Percentiles rank a stretch among this genome's conserved stretches.
Evolutionary conservation across 2,329 filamentous ascomycete species (phyloP).

Genomic region (Alternaria conjuncta): DNA sequence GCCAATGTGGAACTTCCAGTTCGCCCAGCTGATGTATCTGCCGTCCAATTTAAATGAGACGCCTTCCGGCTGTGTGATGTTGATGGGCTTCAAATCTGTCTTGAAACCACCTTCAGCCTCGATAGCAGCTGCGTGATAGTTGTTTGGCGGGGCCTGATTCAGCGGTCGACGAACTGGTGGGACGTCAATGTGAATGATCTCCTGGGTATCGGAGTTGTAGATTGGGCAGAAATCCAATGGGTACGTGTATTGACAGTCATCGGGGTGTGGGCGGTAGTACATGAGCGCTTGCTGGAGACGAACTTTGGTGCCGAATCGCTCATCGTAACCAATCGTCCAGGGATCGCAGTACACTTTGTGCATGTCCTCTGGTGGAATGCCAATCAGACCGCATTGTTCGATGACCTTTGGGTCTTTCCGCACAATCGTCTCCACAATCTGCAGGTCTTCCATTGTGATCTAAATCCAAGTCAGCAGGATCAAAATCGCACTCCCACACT

Average conservation of each 20-base stretch:
- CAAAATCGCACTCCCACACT: neutral
- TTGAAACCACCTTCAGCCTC: slow-evolving; percentile 78
- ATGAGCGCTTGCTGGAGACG: slow-evolving; percentile 91
- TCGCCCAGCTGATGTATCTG: slow-evolving; percentile 82
- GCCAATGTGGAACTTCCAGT: slow-evolving; percentile 90
- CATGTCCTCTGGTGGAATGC: slow-evolving; percentile 84
- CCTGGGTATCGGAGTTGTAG: slow-evolving; percentile 78
- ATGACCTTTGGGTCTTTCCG: slow-evolving; percentile 85
- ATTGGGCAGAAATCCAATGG: slow-evolving; percentile 95
- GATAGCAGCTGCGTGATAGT: slow-evolving; percentile 79
- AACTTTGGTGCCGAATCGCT: slow-evolving; percentile 79
- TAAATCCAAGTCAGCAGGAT: slow-evolving; percentile 37
- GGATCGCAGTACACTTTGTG: slow-evolving; percentile 95
- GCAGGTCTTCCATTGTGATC: slow-evolving; percentile 91
- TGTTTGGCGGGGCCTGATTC: slow-evolving; percentile 73
- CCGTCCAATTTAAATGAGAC: slow-evolving; percentile 83
- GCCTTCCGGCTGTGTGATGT: slow-evolving; percentile 86
- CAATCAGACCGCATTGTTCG: slow-evolving; percentile 84
- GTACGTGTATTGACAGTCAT: slow-evolving; percentile 89
- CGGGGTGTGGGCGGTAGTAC: slow-evolving; percentile 88
- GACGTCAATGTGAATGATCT: slow-evolving; percentile 84
- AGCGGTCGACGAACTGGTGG: slow-evolving; percentile 78
- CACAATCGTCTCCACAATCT: slow-evolving; percentile 76
- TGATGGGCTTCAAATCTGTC: slow-evolving; percentile 81
- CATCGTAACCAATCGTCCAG: slow-evolving; percentile 95